Base-by-base conservation (phyloP, 192 early-diverging fungal species). In the Phlyctochytrium arcticum region DNA sequence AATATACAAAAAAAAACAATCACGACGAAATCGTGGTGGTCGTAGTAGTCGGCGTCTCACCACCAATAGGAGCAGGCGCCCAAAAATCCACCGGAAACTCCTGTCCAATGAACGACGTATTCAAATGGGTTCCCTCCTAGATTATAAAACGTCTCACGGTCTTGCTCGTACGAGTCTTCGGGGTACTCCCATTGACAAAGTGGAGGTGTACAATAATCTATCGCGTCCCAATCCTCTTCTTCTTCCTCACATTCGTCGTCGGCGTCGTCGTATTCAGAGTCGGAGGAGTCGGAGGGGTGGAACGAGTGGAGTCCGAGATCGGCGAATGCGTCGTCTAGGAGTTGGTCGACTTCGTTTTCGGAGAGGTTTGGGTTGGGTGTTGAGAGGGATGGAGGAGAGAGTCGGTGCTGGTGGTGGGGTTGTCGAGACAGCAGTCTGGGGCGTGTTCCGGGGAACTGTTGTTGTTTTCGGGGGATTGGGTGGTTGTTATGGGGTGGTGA, bases 301-400 rank as follows among this genome's bases (percentile, higher is more conserved):
- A n/a, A n/a, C n/a, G n/a, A n/a, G 39, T 44, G 15, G 26, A 32
- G 27, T 0, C 1, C 34, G 0, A 58, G 57, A 4, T 58, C 57
- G 5, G 57, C 57, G 35, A 58, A 58, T 23, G 35, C 57, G 15
- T 58, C 57, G 29, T 58, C 57, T 21, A 58, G 57, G 3, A 58
- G 19, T 6, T 46, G 4, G 12, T 58, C 57, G 10, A 58, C 32
- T 0, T 58, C 57, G 8, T 17, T 17, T 1, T 57, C 57, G 2
- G n/a, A n/a, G n/a, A n/a, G n/a, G n/a, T n/a, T n/a, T n/a, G n/a
- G n/a, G n/a, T n/a, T n/a, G n/a, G n/a, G n/a, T n/a, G n/a, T n/a
- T n/a, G n/a, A n/a, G n/a, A n/a, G n/a, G n/a, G n/a, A n/a, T n/a
- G n/a, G n/a, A n/a, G n/a, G n/a, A n/a, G n/a, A n/a, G n/a, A n/a